Conservation (phyloP, 2,329 filamentous ascomycete species). For the Ilyonectria destructans region DNA sequence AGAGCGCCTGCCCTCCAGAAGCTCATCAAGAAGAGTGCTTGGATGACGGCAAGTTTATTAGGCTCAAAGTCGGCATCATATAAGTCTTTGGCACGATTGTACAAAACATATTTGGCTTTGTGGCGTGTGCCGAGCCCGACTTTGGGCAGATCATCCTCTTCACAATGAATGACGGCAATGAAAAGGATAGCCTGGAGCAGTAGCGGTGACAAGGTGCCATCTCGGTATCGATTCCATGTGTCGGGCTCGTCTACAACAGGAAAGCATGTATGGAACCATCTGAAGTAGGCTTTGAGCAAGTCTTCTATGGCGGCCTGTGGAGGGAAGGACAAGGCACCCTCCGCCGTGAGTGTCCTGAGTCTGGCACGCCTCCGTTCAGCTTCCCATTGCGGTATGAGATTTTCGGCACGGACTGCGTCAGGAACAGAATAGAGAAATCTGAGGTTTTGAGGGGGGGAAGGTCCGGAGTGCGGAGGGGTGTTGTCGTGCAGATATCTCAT, state of each 20-base stretch:
- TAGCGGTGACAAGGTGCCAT: constrained; percentile 60
- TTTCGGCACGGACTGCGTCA: constrained; percentile 51
- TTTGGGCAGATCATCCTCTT: constrained; percentile 56
- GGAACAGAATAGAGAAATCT: constrained; percentile 53
- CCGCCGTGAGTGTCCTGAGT: constrained; percentile 22
- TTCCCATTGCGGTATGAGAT: constrained; percentile 57
- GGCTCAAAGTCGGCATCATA: constrained; percentile 66
- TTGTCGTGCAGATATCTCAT: constrained; percentile 61
- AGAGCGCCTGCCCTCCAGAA: constrained; percentile 65
- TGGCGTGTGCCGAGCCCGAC: constrained; percentile 61
- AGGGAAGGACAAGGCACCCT: constrained; percentile 59
- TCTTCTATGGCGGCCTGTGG: constrained; percentile 53
- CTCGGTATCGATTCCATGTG: constrained; percentile 55
- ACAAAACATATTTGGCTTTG: constrained; percentile 63
- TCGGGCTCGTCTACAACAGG: constrained; percentile 64
- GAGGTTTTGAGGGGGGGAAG: constrained; percentile 12
- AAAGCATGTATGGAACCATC: constrained; percentile 69
- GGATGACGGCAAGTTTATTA: constrained; percentile 61
- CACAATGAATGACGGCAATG: constrained; percentile 65
- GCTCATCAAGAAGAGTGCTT: constrained; percentile 65
- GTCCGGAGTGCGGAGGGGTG: constrained; percentile 46
- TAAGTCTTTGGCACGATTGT: constrained; percentile 63
- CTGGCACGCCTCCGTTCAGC: constrained; percentile 53
- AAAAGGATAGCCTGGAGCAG: constrained; percentile 66
- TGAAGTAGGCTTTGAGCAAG: constrained; percentile 64